Evolutionary conservation across 768 basidiomycete species (phyloP), one percentile per base, ranked within the genome.

Genomic region (Mycena alexandri): DNA sequence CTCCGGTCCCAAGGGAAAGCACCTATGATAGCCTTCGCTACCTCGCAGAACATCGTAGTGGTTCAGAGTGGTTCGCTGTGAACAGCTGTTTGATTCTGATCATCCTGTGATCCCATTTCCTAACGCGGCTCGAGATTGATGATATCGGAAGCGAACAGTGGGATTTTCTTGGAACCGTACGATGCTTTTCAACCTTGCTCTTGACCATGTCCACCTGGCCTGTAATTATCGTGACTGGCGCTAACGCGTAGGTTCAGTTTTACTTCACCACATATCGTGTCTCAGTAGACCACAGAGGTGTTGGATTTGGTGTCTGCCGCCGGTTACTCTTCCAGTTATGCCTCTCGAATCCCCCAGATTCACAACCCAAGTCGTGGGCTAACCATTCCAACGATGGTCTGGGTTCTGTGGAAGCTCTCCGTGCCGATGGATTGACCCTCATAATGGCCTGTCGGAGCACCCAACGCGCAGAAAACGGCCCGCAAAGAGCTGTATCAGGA

Each of bases 261-360:
- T 21, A 46, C 48, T 33, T 36, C 51, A 16, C 62, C n/a, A 34
- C 7, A 22, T 22, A 42, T 34, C 38, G 59, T 43, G 44, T 34
- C 63, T 63, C 67, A 59, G 63, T 4, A 34, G 48, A 43, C 53
- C 69, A 3, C 75, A 95, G 94, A 43, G 94, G 94, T 62, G 84
- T 96, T 19, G 94, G 94, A 17, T 92, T 91, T 75, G 93, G 92
- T 14, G 90, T 93, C 48, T 94, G 93, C 79, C 87, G 90, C 67
- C 90, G 94, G 52, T 84, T 96, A 9, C 83, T 96, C 50, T 78
- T 83, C 70, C 90, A 94, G 72, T 80, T 95, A 19, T 86, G 86
- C n/a, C 80, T 82, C 46, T 73, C 75, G 16, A 74, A 74, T 63
- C 86, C 87, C 7, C 78, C 83, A 14, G 90, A 93, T 71, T 83